These are phyloP conservation scores for Heterococcus sp. DNA, from an alignment of 108 stramenopile genomes.

Conservation along the genomic window DNA sequence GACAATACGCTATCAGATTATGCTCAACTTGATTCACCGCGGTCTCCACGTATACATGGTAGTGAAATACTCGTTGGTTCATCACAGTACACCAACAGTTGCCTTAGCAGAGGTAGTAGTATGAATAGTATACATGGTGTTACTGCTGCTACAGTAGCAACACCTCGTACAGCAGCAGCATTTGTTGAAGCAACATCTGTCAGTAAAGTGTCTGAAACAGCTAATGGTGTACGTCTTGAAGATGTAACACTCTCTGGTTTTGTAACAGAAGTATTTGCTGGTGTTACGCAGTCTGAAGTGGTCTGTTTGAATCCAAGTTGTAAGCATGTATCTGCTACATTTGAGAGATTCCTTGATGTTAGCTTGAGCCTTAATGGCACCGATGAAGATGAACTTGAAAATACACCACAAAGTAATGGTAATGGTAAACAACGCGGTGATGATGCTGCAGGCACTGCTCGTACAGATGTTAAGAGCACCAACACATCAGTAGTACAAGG, in stretches of 20 bases:
- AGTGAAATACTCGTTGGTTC: no score
- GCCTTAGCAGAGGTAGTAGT: no score
- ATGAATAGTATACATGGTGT: no score
- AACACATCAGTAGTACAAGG: no score
- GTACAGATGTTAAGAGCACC: background rate
- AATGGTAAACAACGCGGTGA: background rate
- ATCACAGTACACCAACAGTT: no score
- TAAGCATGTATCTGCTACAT: slow-evolving; percentile 25
- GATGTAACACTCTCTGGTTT: slow-evolving; percentile 30
- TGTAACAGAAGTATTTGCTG: slow-evolving; percentile 34
- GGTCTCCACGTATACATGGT: no score
- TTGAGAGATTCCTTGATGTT: slow-evolving; percentile 46
- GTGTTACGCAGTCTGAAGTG: slow-evolving; percentile 40
- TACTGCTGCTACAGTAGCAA: no score
- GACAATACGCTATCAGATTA: no score
- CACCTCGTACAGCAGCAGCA: no score
- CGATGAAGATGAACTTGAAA: no score
- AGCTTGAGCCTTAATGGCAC: slow-evolving; percentile 8
- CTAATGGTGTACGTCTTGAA: slow-evolving; percentile 26
- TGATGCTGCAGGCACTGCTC: background rate
- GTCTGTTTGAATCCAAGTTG: slow-evolving; percentile 41
- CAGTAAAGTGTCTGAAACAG: background rate
- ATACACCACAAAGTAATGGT: background rate
- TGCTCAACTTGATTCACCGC: no score
- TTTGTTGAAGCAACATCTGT: background rate